Evolutionary conservation across 1,139 yeast genomes (phyloP).

Genomic region (Candida dubliniensis): DNA sequence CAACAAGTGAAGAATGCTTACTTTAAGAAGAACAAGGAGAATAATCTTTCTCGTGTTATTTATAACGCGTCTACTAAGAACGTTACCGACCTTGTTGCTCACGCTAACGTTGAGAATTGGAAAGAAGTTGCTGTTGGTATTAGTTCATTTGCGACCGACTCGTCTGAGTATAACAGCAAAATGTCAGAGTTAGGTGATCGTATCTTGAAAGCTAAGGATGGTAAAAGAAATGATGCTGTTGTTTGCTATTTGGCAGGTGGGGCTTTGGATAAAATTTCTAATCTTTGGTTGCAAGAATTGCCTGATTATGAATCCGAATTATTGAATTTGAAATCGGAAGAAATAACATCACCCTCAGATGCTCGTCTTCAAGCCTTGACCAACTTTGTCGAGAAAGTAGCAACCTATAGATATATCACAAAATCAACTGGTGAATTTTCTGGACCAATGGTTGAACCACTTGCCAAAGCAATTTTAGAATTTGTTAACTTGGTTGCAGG

Average conservation of each 20-base stretch:
- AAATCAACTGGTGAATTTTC: conserved; percentile 39
- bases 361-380: conserved; percentile 84
- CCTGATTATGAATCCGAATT: conserved; percentile 55
- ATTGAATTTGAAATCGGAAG: conserved; percentile 37
- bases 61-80: conserved; percentile 62
- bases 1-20: conserved; percentile 70
- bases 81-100: conserved; percentile 71
- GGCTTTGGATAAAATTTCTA: conserved; percentile 74
- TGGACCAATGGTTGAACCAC: conserved; percentile 50
- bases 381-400: conserved; percentile 79
- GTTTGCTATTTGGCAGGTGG: conserved; percentile 79
- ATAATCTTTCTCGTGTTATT: conserved; percentile 71
- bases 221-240: conserved; percentile 67
- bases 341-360: conserved; percentile 65
- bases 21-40: conserved; percentile 55
- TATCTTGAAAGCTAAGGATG: conserved; percentile 31
- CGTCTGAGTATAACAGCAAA: conserved; percentile 50
- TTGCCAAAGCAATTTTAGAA: conserved; percentile 66
- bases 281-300: conserved; percentile 82
- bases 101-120: conserved; percentile 83
- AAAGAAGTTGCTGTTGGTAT: conserved; percentile 74
- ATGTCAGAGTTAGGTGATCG: conserved; percentile 75
- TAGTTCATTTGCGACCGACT: conserved; percentile 52
- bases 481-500: conserved; percentile 80
- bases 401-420: conserved; percentile 65